Base-by-base conservation (phyloP, 2,329 filamentous ascomycete species). In the Aureobasidium sp. region DNA sequence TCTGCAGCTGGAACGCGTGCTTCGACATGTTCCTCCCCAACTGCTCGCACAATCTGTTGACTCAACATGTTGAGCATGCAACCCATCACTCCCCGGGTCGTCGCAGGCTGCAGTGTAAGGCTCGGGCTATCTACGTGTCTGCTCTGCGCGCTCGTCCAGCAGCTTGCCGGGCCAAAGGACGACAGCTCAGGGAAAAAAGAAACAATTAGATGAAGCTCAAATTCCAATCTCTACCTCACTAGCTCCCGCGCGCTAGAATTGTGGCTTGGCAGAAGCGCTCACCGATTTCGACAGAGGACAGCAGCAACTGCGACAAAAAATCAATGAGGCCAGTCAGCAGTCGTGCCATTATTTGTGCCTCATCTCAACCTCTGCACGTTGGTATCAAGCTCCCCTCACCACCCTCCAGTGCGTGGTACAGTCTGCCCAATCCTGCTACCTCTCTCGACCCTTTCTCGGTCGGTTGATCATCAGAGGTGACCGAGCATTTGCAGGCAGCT, bases 301-400 rank as follows among this genome's bases (percentile, higher is more conserved):
- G 45, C 45, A 49, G 34, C 32, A 16, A 14, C n/a, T 6, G 48
- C 24, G 17, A 40, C 35, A 51, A 24, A 51, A 51, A 51, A 32
- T 51, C 34, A 17, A 51, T 29, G 37, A 40, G 25, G 48, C 48
- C 48, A 51, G 35, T 51, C 48, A 51, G 48, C 48, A 51, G 34
- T 49, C 48, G 25, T 40, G 27, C 37, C 48, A 40, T 49, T 40
- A 34, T 51, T 51, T 41, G 37, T 40, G 35, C 48, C 48, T 41
- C 48, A 51, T 32, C 48, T 41, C 35, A 51, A 50, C 45, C 45
- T 50, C 45, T 50, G 48, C 48, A 41, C 48, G 48, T 41, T 40
- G 37, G 35, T 34, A 51, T 51, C 27, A 27, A 24, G 25, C 10
- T 30, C 37, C 24, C 47, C 47, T 50, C 47, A 50, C 34, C 35